Base-by-base conservation (phyloP, 768 basidiomycete genomes). In the Termitomyces titanicus region DNA sequence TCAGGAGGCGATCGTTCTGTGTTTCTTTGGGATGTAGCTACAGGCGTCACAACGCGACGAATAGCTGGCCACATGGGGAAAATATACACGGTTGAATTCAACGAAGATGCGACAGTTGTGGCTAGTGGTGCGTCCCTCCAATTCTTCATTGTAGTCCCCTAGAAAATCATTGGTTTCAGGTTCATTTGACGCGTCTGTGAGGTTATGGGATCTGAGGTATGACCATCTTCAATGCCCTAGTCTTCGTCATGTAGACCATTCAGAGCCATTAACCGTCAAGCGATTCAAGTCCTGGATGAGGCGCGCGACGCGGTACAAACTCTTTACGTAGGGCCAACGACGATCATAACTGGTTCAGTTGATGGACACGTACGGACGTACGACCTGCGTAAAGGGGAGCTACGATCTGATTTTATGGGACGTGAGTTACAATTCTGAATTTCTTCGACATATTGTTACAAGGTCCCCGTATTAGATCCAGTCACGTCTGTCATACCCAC, bases 1-100 rank as follows among this genome's bases (percentile, higher is more conserved):
- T 92, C 88, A 22, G 96, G 96, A 31, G 96, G 96, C 6, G 96
- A 99, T 70, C 85, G 92, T 59, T 86, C 87, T 48, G 86, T 97
- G 1, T 97, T 97, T 62, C 71, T 97, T 22, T 98, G 96, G 96
- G 97, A 99, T 66, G 97, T 99, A 10, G 83, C 88, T 17, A 83
- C 89, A 31, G 96, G 92, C 12, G 80, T 84, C 43, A 93, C 95
- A 1, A 85, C 86, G 39, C 79, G 94, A 38, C 79, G 95, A 53
- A 78, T 97, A 57, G 72, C 89, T 17, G 97, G 94, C 0, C 97
- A 99, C 69, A 82, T 92, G 78, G 83, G 92, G 17, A 94, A 93
- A 67, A 89, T 98, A 47, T 86, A 94, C 71, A 79, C 81, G 6
- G 94, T 98, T 6, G 92, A 91, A 56, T 93, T 98, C 74, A 94